Evolutionary conservation across 2,329 filamentous ascomycete genomes (phyloP).

Genomic region (Ophiobolus disseminans): DNA sequence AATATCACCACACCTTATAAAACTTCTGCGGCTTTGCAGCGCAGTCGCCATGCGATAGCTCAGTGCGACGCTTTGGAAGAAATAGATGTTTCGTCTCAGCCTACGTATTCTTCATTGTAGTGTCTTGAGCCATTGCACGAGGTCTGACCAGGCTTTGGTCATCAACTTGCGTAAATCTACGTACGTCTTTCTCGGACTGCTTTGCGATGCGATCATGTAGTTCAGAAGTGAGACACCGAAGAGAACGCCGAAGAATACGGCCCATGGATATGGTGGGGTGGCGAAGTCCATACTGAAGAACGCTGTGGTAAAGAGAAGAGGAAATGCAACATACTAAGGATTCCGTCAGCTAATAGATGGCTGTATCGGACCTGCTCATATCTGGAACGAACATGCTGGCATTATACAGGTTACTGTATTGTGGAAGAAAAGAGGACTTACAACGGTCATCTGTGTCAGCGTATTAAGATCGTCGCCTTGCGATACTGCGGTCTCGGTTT

Average conservation of each 20-base stretch:
- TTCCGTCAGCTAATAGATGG: neutral
- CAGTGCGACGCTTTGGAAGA: no score
- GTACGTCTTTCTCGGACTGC: no score
- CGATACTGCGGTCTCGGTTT: conserved; percentile 14
- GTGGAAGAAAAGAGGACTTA: conserved; percentile 8
- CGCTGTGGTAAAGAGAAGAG: conserved; percentile 19
- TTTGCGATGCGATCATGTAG: conserved; percentile 15
- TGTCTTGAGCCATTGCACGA: no score
- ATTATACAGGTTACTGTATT: neutral
- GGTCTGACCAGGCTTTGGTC: no score
- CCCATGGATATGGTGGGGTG: conserved; percentile 8
- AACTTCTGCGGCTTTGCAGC: no score
- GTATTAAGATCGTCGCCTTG: conserved; percentile 21
- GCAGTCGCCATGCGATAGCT: no score
- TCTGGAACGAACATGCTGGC: neutral
- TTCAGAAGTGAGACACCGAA: conserved; percentile 11
- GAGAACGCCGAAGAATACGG: conserved; percentile 13
- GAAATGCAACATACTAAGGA: conserved; percentile 21
- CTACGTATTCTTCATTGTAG: no score
- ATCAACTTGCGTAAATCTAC: no score
- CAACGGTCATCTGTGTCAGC: conserved; percentile 23
- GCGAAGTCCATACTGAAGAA: conserved; percentile 27
- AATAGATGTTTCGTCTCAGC: no score
- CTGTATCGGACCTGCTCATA: no score
- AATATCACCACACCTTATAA: no score